Conservation (phyloP, 768 basidiomycete species). For the Termitomyces heimii region DNA sequence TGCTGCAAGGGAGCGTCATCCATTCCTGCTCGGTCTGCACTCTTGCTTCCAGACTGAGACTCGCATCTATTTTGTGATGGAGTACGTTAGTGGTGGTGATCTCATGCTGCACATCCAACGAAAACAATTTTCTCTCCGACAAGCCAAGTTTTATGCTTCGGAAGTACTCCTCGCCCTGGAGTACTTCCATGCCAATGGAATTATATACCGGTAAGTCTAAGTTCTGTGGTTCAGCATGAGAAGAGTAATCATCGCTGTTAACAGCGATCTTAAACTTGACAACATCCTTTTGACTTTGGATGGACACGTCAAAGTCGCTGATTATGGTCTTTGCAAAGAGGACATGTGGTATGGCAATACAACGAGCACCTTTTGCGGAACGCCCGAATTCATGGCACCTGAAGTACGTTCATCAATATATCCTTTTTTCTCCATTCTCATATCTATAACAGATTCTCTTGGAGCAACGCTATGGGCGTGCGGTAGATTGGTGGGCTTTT, state of each 20-base stretch:
- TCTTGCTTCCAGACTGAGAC: constrained; percentile 99
- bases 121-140: constrained; percentile 96
- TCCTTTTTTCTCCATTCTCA: neutral
- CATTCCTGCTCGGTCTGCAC: constrained; percentile 93
- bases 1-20: constrained; percentile 95
- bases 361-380: constrained; percentile 98
- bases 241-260: neutral
- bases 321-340: constrained; percentile 99
- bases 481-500: constrained; percentile 99
- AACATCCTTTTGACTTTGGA: constrained; percentile 96
- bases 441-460: constrained; percentile 69
- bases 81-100: constrained; percentile 98
- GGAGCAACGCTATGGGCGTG: constrained; percentile 98
- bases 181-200: constrained; percentile 98
- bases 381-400: constrained; percentile 99
- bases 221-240: neutral
- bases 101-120: constrained; percentile 99
- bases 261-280: constrained; percentile 93
- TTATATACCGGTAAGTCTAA: constrained; percentile 85
- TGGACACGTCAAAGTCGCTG: constrained; percentile 97
- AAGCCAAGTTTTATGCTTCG: constrained; percentile 98
- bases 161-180: constrained; percentile 95
- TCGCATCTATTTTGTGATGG: constrained; percentile 99
- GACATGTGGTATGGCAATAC: constrained; percentile 97
- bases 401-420: constrained; percentile 53